Evolutionary conservation across 2,329 filamentous ascomycete species (phyloP).

Genomic region (Nigrospora sphaerica): DNA sequence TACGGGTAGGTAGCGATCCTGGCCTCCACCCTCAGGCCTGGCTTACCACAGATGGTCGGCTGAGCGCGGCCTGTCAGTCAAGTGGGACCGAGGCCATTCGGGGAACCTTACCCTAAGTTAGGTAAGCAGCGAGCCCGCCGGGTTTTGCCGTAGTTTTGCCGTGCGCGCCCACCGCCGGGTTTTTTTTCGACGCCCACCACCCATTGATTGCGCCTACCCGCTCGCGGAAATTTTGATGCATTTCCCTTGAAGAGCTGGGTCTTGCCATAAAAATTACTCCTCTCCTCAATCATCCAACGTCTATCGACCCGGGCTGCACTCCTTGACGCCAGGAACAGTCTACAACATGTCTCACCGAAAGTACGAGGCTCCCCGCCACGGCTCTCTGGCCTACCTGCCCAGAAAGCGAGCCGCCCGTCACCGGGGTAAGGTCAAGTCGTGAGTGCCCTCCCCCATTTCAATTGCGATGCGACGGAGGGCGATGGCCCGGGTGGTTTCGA

Average conservation of each 20-base stretch:
- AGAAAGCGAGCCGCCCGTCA: conserved; percentile 91
- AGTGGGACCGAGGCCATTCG: too few relatives aligned
- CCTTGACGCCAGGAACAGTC: conserved; percentile 21
- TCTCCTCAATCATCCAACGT: conserved; percentile 15
- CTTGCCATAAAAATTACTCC: not conserved
- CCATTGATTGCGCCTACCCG: not conserved
- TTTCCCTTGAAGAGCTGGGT: conserved; percentile 2
- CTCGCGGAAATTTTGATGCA: not conserved
- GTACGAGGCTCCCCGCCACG: conserved; percentile 87
- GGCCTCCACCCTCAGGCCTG: too few relatives aligned
- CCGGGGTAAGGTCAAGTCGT: conserved; percentile 98
- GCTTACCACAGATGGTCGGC: too few relatives aligned
- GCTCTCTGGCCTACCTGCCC: conserved; percentile 81
- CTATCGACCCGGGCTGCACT: conserved; percentile 19
- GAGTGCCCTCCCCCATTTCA: conserved; percentile 35
- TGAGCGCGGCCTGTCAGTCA: too few relatives aligned
- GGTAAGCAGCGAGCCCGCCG: too few relatives aligned
- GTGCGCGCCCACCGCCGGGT: not conserved
- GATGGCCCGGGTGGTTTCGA: too few relatives aligned
- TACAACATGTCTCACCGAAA: conserved; percentile 45
- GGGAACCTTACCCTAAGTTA: too few relatives aligned
- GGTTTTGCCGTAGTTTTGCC: not conserved
- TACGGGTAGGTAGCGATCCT: too few relatives aligned
- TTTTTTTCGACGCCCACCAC: conserved; percentile 1
- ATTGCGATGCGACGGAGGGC: not conserved